Percentiles rank a stretch among this genome's conserved stretches.
Evolutionary conservation across 2,329 filamentous ascomycete species (phyloP).

Genomic region (Ascomycota sp.): DNA sequence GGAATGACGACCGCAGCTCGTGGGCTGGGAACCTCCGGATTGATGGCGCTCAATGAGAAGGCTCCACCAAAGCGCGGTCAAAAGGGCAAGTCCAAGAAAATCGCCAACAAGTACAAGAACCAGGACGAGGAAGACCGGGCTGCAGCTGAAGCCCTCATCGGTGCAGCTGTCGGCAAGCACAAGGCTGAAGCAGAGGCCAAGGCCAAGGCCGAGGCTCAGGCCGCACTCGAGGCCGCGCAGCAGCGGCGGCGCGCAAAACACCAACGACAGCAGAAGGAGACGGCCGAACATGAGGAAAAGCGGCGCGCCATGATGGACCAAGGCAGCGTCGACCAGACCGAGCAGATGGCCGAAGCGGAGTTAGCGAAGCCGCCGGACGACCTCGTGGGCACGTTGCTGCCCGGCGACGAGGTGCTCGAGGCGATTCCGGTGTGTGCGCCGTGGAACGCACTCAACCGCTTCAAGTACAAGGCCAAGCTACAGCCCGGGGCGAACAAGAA

Average conservation of each 20-base stretch:
- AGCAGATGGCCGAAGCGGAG: constrained; percentile 33
- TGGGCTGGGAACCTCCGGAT: too few relatives aligned
- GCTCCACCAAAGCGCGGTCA: constrained; percentile 45
- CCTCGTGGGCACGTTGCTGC: constrained; percentile 57
- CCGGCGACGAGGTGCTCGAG: constrained; percentile 66
- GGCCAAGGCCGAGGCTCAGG: constrained; percentile 45
- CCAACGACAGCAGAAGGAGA: constrained; percentile 52
- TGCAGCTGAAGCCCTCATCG: constrained; percentile 71
- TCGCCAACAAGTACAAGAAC: constrained; percentile 72
- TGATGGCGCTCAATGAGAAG: constrained; percentile 16
- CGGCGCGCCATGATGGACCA: constrained; percentile 39
- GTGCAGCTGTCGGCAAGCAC: constrained; percentile 46
- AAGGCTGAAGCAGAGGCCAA: constrained; percentile 47
- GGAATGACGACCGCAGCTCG: not conserved
- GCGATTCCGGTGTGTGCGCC: constrained; percentile 43
- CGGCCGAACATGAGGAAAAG: constrained; percentile 55
- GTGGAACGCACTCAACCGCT: constrained; percentile 41
- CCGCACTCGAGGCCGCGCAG: constrained; percentile 47
- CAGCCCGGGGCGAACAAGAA: constrained; percentile 84
- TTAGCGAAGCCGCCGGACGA: constrained; percentile 39
- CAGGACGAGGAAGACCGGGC: constrained; percentile 88
- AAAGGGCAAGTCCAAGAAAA: constrained; percentile 66
- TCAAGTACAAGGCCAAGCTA: constrained; percentile 89
- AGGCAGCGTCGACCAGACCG: too few relatives aligned
- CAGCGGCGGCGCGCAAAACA: constrained; percentile 66